These are phyloP conservation scores for Saccharomycopsis amapae DNA, from an alignment of 805 yeast species.

Conservation along the genomic window DNA sequence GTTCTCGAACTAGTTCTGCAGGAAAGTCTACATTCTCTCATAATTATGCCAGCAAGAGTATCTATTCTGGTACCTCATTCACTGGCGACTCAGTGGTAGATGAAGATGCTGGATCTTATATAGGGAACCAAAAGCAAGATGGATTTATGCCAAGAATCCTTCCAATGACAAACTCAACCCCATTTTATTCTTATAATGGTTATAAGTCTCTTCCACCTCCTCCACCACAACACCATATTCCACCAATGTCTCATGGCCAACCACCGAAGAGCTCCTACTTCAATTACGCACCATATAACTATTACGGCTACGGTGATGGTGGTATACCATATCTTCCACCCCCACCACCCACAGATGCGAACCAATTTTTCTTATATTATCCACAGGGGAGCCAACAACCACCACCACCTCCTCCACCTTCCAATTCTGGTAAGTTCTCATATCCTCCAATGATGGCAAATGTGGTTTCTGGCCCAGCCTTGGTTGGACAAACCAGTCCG, in stretches of 20 bases:
- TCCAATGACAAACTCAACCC: not conserved
- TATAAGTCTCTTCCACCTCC: not conserved
- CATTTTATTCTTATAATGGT: not conserved
- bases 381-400: not conserved
- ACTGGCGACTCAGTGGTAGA: not conserved
- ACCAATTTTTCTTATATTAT: not conserved
- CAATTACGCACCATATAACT: not conserved
- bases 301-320: not conserved
- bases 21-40: too few relatives aligned
- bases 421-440: slow-evolving; percentile 1
- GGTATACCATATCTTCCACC: not conserved
- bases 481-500: too few relatives aligned
- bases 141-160: not conserved
- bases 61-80: too few relatives aligned
- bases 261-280: not conserved
- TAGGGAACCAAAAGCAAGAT: not conserved
- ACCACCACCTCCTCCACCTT: not conserved
- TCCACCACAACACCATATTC: not conserved
- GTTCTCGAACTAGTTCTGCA: too few relatives aligned
- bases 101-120: too few relatives aligned
- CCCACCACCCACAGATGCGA: not conserved
- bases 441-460: too few relatives aligned
- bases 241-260: too few relatives aligned
- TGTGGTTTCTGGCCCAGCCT: too few relatives aligned
- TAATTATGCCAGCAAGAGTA: too few relatives aligned